phyloP scores from a whole-genome alignment of 305 asterid species.

The Fraxinus nigra region DNA sequence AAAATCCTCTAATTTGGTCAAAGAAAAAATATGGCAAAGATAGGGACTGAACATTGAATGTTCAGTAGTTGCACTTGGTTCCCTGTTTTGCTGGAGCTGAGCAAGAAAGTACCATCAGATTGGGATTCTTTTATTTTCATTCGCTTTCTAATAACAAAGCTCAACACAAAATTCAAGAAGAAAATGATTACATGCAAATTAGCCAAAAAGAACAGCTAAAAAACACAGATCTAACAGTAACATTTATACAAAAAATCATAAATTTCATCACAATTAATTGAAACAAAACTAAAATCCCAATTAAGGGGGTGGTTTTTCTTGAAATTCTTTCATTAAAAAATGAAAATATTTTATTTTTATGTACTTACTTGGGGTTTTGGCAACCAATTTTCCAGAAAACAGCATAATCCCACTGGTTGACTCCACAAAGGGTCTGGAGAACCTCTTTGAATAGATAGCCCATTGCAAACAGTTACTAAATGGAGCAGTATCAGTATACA shows the following conservation, averaged over 20 bases:
- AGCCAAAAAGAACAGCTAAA: conserved; percentile 25
- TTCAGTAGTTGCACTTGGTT: conserved; percentile 26
- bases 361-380: conserved; percentile 69
- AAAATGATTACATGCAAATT: conserved; percentile 20
- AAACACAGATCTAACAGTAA: conserved; percentile 10
- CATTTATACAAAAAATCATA: conserved; percentile 2
- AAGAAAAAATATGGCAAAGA: conserved; percentile 12
- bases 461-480: conserved; percentile 30
- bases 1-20: conserved; percentile 18
- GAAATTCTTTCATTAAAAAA: background rate
- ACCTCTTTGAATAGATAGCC: conserved; percentile 71
- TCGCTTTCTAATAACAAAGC: conserved; percentile 21
- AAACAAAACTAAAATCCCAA: background rate
- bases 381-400: conserved; percentile 66
- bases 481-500: conserved; percentile 7
- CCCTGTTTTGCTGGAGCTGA: conserved; percentile 22
- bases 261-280: background rate
- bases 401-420: conserved; percentile 74
- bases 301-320: background rate
- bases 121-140: conserved; percentile 16
- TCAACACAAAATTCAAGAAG: conserved; percentile 30
- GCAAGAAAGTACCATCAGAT: conserved; percentile 17
- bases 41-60: conserved; percentile 22
- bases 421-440: conserved; percentile 70
- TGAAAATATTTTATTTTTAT: conserved; percentile 1